Base-by-base conservation (phyloP, 768 basidiomycete species). In the Clitopilus passeckerianus region DNA sequence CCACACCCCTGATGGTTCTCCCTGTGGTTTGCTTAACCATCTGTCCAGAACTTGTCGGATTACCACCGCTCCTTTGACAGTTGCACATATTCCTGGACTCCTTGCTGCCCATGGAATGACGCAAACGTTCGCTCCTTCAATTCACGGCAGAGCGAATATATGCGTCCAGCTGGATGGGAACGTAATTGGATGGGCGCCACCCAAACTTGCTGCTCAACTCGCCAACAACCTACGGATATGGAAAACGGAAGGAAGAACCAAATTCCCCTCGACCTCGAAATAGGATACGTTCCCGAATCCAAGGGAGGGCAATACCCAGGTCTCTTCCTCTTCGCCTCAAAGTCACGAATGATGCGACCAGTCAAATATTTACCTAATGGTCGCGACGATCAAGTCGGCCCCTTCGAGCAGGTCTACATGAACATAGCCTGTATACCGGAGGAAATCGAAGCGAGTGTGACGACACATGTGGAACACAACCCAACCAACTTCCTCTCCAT, bases 331-430 rank as follows among this genome's bases (percentile, higher is more conserved):
- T 99, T 99, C 74, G 84, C 93, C 22, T 84, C 87, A 7, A 81
- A 84, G 58, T 84, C 93, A 35, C 80, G 97, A 65, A 97, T 99
- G 94, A 99, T 99, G 97, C 82, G 97, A 53, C 95, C 97, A 6
- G 96, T 98, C 58, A 95, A 90, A 69, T 96, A 90, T 72, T 76
- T 98, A 43, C 77, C 80, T 58, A 98, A 98, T 70, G 90, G 90
- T 20, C 81, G 81, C 62, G 81, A 91, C 62, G 97, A 99, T 71
- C 91, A 91, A 70, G 81, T 98, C 57, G 97, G 97, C 2, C 83
- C 96, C 7, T 99, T 99, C 66, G 97, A 99, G 73, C 97, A 99
- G 75, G 97, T 98, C 5, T 99, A 98, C 71, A 94, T 98, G 93
- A 93, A 99, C 69, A 92, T 99, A 69, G 96, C 97, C 2, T 89